These are phyloP conservation scores for Epichloe uncinata DNA, from an alignment of 2,329 filamentous ascomycete species.

Conservation along the genomic window DNA sequence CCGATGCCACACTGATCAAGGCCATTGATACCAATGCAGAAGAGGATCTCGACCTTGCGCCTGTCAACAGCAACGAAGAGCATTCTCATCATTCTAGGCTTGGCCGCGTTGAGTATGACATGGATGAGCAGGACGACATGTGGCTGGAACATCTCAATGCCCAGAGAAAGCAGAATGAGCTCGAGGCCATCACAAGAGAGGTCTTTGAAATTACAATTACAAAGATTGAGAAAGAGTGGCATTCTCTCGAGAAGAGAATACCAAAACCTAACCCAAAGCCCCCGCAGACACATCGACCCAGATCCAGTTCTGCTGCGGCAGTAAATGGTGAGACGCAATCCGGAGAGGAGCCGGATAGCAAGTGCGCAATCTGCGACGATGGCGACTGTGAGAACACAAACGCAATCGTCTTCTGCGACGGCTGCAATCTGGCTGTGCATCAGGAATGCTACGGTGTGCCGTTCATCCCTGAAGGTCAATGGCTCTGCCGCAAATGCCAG, in stretches of 20 bases:
- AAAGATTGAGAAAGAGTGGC: slow-evolving; percentile 98
- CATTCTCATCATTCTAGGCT: slow-evolving; percentile 30
- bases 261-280: slow-evolving; percentile 95
- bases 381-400: slow-evolving; percentile 99
- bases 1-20: slow-evolving; percentile 59
- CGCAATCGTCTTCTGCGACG: slow-evolving; percentile 97
- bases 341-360: slow-evolving; percentile 91
- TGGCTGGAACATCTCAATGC: slow-evolving; percentile 81
- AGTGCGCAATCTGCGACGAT: slow-evolving; percentile 95
- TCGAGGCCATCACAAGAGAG: slow-evolving; percentile 78
- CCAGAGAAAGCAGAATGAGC: slow-evolving; percentile 57
- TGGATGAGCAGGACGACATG: slow-evolving; percentile 98
- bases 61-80: slow-evolving; percentile 17
- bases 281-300: slow-evolving; percentile 81
- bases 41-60: slow-evolving; percentile 40
- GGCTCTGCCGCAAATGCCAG: slow-evolving; percentile 95
- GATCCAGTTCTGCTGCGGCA: slow-evolving; percentile 86
- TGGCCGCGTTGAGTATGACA: slow-evolving; percentile 92
- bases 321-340: slow-evolving; percentile 79
- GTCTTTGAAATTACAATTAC: slow-evolving; percentile 97
- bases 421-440: slow-evolving; percentile 92
- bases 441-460: slow-evolving; percentile 98
- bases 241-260: slow-evolving; percentile 88
- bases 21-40: slow-evolving; percentile 45
- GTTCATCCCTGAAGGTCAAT: slow-evolving; percentile 96